These are phyloP conservation scores for Sporothrix globosa DNA, from an alignment of 2,329 filamentous ascomycete species.

Conservation along the genomic window DNA sequence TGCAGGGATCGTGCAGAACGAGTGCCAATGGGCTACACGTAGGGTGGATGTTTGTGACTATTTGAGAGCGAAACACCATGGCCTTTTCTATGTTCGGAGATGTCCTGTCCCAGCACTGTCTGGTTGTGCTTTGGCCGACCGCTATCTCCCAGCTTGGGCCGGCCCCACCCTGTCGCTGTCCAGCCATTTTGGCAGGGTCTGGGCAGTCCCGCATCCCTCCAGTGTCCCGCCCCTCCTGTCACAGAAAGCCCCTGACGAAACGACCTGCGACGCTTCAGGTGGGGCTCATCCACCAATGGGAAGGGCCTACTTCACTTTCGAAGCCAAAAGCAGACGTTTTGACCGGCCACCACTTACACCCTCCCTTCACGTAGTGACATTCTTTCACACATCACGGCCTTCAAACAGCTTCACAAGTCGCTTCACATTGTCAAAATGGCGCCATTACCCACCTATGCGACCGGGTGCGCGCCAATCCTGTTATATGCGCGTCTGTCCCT, in stretches of 20 bases:
- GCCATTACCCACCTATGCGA: conserved; percentile 44
- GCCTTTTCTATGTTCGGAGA: neutral
- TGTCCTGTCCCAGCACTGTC: neutral
- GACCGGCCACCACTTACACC: neutral
- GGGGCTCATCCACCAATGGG: conserved; percentile 33
- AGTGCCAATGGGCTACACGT: neutral
- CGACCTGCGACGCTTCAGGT: conserved; percentile 43
- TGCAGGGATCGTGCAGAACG: neutral
- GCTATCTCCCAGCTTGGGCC: neutral
- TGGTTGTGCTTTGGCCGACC: neutral
- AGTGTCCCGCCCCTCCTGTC: conserved; percentile 38
- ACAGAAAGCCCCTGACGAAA: conserved; percentile 47
- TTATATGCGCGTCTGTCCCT: neutral
- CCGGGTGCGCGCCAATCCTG: conserved; percentile 28
- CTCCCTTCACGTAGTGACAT: neutral
- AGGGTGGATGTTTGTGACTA: neutral
- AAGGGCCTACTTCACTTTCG: neutral
- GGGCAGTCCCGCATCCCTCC: neutral
- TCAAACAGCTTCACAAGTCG: conserved; percentile 25
- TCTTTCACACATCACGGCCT: conserved; percentile 1
- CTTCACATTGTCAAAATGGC: conserved; percentile 39
- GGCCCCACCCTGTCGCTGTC: neutral
- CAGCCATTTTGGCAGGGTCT: neutral
- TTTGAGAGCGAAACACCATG: neutral
- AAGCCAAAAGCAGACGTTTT: neutral